Evolutionary conservation across 306 rosid species (phyloP), one percentile per base, ranked within the genome.

Genomic region (Prunus mongolica): DNA sequence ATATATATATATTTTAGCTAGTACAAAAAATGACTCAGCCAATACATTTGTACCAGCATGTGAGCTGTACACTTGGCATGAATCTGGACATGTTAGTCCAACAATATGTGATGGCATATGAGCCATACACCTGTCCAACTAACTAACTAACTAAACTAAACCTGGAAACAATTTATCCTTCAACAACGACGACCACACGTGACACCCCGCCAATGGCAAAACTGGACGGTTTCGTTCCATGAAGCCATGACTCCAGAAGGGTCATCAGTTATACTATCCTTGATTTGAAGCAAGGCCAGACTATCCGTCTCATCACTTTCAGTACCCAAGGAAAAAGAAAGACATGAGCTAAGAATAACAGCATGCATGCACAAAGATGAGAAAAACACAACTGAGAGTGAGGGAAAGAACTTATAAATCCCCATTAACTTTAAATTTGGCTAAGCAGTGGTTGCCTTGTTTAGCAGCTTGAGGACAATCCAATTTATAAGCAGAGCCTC

Each of bases 161-260:
- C 22, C 22, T 22, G 22, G 22, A 22, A 22, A 22, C 22, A 22
- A 22, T 22, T 22, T 22, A 22, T 22, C 22, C 22, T 22, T 22
- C 22, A 22, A 22, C 22, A 22, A 22, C n/a, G n/a, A n/a, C n/a
- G n/a, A n/a, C n/a, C n/a, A n/a, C n/a, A n/a, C n/a, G n/a, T n/a
- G 8, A 72, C 55, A 11, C 76, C 76, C 0, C 38, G 15, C 76
- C 76, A 72, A 0, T 20, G 28, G 76, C 76, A 72, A 55, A 72
- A 72, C 20, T 56, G 76, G 52, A 11, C 12, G 5, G 52, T 34
- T n/a, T 72, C 38, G 8, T 72, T 72, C 76, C 76, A 72, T 7
- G 66, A 72, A 44, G 12, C 8, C 38, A n/a, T 6, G 8, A 38
- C 50, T 5, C 24, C 38, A 2, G 6, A 22, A 19, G 76, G 76